phyloP scores from a whole-genome alignment of 352 stramenopile species.

The Aphanomyces cochlioides region DNA sequence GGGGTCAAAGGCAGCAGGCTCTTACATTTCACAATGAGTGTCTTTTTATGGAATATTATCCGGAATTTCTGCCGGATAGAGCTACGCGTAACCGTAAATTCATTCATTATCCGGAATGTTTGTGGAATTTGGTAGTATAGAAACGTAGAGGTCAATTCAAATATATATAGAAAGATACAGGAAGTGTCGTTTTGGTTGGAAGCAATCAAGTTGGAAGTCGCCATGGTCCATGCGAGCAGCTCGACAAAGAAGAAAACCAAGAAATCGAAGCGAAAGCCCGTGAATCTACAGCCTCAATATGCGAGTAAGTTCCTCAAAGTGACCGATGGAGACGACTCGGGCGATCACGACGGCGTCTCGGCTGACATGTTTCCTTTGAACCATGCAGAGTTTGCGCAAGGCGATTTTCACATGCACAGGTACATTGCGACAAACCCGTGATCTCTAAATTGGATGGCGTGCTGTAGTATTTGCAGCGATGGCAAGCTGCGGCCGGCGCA shows the following conservation, averaged over 20 bases:
- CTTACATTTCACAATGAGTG: too few species aligned
- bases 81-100: too few species aligned
- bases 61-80: too few species aligned
- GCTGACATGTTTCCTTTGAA: constrained; percentile 82
- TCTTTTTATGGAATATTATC: too few species aligned
- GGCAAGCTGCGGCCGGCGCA: constrained; percentile 69
- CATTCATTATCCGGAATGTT: too few species aligned
- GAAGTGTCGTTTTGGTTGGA: too few species aligned
- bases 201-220: too few species aligned
- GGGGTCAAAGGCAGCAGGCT: too few species aligned
- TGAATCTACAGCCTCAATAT: constrained; percentile 82
- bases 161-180: too few species aligned
- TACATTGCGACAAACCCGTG: constrained; percentile 26
- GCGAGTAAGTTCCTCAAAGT: constrained; percentile 67
- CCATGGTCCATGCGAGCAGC: constrained; percentile 25
- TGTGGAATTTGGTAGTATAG: too few species aligned
- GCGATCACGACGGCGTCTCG: constrained; percentile 40
- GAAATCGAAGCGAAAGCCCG: constrained; percentile 76
- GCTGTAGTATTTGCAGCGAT: constrained; percentile 68
- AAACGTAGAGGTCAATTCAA: too few species aligned
- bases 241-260: constrained; percentile 67
- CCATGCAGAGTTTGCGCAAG: constrained; percentile 43
- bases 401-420: constrained; percentile 86
- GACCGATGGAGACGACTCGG: constrained; percentile 6
- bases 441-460: not conserved